Conservation (phyloP, 2,329 filamentous ascomycete genomes). For the Periglandula ipomoeae region DNA sequence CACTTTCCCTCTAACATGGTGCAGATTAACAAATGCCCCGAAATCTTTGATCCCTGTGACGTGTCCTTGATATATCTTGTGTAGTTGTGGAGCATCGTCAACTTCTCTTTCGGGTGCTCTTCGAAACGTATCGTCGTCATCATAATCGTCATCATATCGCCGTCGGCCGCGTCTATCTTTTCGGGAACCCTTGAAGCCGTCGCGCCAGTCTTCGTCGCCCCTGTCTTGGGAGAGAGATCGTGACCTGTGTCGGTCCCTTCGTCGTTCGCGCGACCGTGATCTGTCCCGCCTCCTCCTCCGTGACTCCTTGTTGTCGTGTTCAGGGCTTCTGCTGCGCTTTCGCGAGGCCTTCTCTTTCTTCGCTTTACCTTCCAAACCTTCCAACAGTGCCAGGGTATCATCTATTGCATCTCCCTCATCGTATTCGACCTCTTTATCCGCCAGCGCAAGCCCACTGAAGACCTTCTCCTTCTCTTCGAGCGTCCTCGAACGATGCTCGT, state of each 20-base stretch:
- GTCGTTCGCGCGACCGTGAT: slow-evolving; percentile 33
- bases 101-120: slow-evolving; percentile 62
- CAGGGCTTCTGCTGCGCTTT: slow-evolving; percentile 52
- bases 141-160: slow-evolving; percentile 31
- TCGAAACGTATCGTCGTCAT: slow-evolving; percentile 51
- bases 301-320: slow-evolving; percentile 35
- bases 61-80: slow-evolving; percentile 83
- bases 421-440: slow-evolving; percentile 54
- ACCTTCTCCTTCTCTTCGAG: slow-evolving; percentile 69
- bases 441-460: slow-evolving; percentile 84
- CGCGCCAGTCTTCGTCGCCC: slow-evolving; percentile 38
- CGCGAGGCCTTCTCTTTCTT: slow-evolving; percentile 38
- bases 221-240: slow-evolving; percentile 28
- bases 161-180: slow-evolving; percentile 28
- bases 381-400: slow-evolving; percentile 86
- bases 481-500: slow-evolving; percentile 32
- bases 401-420: slow-evolving; percentile 61
- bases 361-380: slow-evolving; percentile 66
- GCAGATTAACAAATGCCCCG: slow-evolving; percentile 88
- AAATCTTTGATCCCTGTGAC: slow-evolving; percentile 94
- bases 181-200: slow-evolving; percentile 21
- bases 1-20: slow-evolving; percentile 76
- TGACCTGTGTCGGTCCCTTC: slow-evolving; percentile 25
- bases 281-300: slow-evolving; percentile 30
- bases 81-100: slow-evolving; percentile 70